These are phyloP conservation scores for Aurifilum marmelostoma DNA, from an alignment of 2,329 filamentous ascomycete genomes.

Conservation along the genomic window DNA sequence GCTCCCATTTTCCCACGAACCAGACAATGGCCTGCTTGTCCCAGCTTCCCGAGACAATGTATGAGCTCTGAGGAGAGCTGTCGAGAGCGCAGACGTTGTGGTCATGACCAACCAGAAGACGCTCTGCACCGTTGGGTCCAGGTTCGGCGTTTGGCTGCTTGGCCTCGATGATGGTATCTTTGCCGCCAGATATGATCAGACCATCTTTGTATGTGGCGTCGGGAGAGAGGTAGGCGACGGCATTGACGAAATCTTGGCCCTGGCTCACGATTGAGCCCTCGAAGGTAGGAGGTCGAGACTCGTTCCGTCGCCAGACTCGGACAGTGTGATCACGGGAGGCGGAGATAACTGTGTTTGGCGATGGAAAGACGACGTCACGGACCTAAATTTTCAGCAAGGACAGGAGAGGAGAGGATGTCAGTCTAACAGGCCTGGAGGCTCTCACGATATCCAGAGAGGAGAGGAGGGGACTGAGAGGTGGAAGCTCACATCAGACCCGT, in stretches of 20 bases:
- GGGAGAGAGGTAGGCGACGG: conserved; percentile 75
- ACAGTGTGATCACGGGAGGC: conserved; percentile 92
- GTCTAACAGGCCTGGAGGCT: conserved; percentile 26
- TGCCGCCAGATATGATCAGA: conserved; percentile 83
- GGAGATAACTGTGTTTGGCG: conserved; percentile 73
- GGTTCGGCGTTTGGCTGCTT: conserved; percentile 69
- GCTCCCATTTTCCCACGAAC: conserved; percentile 84
- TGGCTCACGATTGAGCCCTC: conserved; percentile 79
- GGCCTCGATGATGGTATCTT: conserved; percentile 92
- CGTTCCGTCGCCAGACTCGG: conserved; percentile 83
- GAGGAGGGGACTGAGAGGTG: too few relatives aligned
- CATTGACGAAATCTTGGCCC: conserved; percentile 85
- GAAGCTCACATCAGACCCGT: conserved; percentile 84
- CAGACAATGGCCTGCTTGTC: conserved; percentile 87
- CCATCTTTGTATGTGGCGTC: conserved; percentile 73
- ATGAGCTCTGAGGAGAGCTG: conserved; percentile 70
- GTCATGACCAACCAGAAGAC: conserved; percentile 81
- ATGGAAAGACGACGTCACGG: conserved; percentile 80
- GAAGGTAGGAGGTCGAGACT: conserved; percentile 67
- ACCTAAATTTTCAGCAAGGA: conserved; percentile 62
- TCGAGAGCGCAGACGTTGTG: conserved; percentile 89
- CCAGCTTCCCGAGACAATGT: conserved; percentile 91
- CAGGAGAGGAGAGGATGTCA: conserved; percentile 6
- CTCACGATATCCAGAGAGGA: background rate
- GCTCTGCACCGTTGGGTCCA: conserved; percentile 74